Conservation (phyloP, 768 basidiomycete species). For the Trametes elegans region DNA sequence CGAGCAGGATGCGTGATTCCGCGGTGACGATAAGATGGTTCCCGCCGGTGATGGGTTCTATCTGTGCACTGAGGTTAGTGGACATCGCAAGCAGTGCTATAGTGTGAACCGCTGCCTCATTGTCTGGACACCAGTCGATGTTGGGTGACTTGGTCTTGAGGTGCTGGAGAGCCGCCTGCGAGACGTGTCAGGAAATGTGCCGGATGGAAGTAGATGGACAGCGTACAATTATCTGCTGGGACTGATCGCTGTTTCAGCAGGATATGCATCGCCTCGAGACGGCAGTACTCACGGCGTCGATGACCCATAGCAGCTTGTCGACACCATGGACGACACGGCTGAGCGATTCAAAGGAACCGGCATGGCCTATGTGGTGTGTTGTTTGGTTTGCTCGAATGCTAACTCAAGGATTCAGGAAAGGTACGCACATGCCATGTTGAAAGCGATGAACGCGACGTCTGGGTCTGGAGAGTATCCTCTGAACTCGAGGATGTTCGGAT, state of each 20-base stretch:
- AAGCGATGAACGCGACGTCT: not conserved
- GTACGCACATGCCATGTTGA: not conserved
- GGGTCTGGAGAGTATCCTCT: not conserved
- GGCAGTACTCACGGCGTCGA: not conserved
- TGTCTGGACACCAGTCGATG: not conserved
- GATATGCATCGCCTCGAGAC: too few relatives aligned
- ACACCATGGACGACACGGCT: not conserved
- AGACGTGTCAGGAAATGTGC: too few relatives aligned
- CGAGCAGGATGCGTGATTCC: not conserved
- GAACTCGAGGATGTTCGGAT: slow-evolving; percentile 1
- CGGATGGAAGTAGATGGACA: too few relatives aligned
- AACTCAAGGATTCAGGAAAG: not conserved
- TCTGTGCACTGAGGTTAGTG: not conserved
- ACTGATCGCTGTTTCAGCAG: too few relatives aligned
- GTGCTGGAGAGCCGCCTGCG: not conserved
- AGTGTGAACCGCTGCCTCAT: not conserved
- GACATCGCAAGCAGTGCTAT: not conserved
- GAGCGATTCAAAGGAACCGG: not conserved
- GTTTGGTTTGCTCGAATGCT: too few relatives aligned
- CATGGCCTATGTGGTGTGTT: not conserved
- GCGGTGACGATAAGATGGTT: slow-evolving; percentile 2
- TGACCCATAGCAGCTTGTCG: slow-evolving; percentile 1
- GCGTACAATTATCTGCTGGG: not conserved
- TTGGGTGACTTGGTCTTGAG: not conserved
- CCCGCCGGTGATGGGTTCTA: not conserved